Evolutionary conservation across 257 asterid genomes (phyloP).

Genomic region (Voacanga thouarsii): DNA sequence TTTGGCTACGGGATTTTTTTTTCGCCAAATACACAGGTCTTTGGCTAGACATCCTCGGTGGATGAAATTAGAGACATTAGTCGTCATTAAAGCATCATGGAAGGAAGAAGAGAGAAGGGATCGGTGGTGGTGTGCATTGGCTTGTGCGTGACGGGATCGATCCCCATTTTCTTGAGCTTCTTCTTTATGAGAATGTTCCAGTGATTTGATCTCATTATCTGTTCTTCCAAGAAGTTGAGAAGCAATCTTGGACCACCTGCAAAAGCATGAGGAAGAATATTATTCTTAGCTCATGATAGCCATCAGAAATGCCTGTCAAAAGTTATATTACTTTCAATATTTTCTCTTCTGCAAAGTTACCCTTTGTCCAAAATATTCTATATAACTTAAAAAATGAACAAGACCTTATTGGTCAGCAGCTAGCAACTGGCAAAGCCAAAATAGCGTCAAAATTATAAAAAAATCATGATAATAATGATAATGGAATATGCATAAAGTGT

Average conservation of each 20-base stretch:
- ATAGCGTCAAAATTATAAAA: neutral
- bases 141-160: constrained; percentile 88
- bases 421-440: neutral
- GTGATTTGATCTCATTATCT: constrained; percentile 90
- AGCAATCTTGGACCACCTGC: constrained; percentile 93
- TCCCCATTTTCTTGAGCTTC: constrained; percentile 83
- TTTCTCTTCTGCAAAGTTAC: neutral
- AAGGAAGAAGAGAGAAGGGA: too few species aligned
- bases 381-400: neutral
- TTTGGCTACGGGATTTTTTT: too few species aligned
- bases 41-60: too few species aligned
- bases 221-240: constrained; percentile 98
- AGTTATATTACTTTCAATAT: neutral
- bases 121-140: constrained; percentile 43
- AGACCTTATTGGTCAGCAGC: neutral
- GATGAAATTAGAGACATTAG: too few species aligned
- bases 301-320: neutral
- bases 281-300: neutral
- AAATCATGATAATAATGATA: constrained; percentile 19
- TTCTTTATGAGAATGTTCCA: constrained; percentile 97
- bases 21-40: too few species aligned
- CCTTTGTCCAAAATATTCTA: neutral
- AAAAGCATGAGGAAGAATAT: neutral
- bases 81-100: too few species aligned
- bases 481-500: constrained; percentile 20